Percentiles rank a stretch among this genome's conserved stretches.
These are phyloP conservation scores for Aspergillus tanneri DNA, from an alignment of 2,329 filamentous ascomycete species.

Conservation along the genomic window DNA sequence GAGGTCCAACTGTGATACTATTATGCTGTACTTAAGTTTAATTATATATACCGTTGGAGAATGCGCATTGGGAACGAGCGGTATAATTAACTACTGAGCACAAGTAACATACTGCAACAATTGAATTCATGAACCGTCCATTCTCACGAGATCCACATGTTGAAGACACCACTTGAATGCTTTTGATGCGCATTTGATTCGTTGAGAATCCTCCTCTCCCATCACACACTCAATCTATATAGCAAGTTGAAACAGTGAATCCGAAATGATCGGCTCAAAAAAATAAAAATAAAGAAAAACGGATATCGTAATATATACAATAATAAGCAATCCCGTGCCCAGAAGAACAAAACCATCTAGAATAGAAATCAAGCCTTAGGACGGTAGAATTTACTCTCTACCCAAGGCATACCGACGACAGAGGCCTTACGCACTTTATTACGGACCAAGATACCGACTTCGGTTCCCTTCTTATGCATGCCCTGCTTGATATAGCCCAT, in stretches of 20 bases:
- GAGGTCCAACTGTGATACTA: background rate
- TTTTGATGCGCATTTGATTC: background rate
- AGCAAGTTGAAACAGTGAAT: background rate
- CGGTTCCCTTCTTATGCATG: conserved; percentile 78
- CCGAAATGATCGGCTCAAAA: no score
- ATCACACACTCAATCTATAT: background rate
- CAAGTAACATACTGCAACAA: no score
- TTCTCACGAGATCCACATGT: no score
- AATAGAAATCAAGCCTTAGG: no score
- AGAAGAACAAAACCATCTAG: no score
- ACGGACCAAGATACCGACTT: conserved; percentile 73
- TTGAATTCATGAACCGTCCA: no score
- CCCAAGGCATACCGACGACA: conserved; percentile 87
- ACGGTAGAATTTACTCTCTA: conserved; percentile 71
- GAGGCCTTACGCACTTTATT: conserved; percentile 72
- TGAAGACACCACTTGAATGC: no score
- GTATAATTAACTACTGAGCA: no score
- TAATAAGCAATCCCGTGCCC: no score
- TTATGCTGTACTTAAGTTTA: background rate
- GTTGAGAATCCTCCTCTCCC: background rate
- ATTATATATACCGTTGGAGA: background rate
- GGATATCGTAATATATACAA: no score
- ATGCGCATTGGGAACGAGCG: no score
- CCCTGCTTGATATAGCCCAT: conserved; percentile 90
- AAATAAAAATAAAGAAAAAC: no score